Evolutionary conservation across 2,329 filamentous ascomycete genomes (phyloP).

Genomic region (Atkinsonella hypoxylon): DNA sequence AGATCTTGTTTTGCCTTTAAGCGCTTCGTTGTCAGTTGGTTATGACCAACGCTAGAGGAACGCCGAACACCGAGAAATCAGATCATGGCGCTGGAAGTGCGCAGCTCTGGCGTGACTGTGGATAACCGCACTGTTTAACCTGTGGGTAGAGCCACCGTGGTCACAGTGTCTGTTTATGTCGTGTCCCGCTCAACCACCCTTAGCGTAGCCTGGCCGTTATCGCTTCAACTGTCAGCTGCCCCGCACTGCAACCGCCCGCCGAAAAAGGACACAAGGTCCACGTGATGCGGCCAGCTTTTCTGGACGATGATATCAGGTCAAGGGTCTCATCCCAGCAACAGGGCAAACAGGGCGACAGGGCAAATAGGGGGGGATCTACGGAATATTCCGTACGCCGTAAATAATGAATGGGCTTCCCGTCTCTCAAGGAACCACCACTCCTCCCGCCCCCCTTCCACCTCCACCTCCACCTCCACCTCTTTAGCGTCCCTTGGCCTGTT

Average conservation of each 20-base stretch:
- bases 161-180: background rate
- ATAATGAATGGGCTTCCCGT: too few relatives aligned
- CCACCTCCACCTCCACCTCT: conserved; percentile 1
- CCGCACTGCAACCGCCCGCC: background rate
- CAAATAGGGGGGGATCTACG: too few relatives aligned
- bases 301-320: too few relatives aligned
- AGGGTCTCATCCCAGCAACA: too few relatives aligned
- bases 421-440: too few relatives aligned
- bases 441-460: background rate
- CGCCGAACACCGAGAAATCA: conserved; percentile 25
- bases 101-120: background rate
- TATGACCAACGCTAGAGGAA: conserved; percentile 16
- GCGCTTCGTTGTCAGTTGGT: conserved; percentile 5
- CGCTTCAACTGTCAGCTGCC: background rate
- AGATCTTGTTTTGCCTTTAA: background rate
- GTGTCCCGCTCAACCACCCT: background rate
- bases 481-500: background rate
- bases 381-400: too few relatives aligned
- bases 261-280: too few relatives aligned
- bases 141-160: background rate
- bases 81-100: conserved; percentile 7
- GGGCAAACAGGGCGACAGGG: too few relatives aligned
- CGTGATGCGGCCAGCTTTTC: too few relatives aligned
- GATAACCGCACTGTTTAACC: too few relatives aligned
- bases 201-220: background rate